Evolutionary conservation across 495 filamentous ascomycete genomes (phyloP).

Genomic region (Lepidopterella palustris): DNA sequence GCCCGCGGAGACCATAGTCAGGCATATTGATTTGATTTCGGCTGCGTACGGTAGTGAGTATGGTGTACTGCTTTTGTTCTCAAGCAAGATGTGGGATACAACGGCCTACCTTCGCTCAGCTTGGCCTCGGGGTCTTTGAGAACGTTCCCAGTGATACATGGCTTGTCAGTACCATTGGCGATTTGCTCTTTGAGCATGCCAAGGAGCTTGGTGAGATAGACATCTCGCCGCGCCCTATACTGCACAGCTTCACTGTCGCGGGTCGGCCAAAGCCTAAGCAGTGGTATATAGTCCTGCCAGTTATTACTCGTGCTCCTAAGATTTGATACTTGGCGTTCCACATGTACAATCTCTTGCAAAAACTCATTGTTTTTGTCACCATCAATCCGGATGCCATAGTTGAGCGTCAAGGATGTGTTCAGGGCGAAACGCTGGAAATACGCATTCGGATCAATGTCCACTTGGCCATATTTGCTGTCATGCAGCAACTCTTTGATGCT

Average conservation of each 20-base stretch:
- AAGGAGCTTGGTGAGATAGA: slow-evolving; percentile 54
- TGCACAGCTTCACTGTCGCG: slow-evolving; percentile 47
- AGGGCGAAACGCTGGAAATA: slow-evolving; percentile 65
- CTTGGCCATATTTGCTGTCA: slow-evolving; percentile 47
- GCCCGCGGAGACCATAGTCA: slow-evolving; percentile 69
- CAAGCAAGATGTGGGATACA: not conserved
- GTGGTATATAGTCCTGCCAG: slow-evolving; percentile 63
- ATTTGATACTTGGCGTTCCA: slow-evolving; percentile 58
- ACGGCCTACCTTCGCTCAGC: slow-evolving; percentile 41
- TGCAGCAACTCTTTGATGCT: slow-evolving; percentile 59
- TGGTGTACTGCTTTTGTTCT: not conserved
- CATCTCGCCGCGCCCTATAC: slow-evolving; percentile 49
- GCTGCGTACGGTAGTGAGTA: slow-evolving; percentile 34
- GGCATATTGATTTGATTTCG: slow-evolving; percentile 65
- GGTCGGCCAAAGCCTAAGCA: slow-evolving; percentile 52
- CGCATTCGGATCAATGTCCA: slow-evolving; percentile 54
- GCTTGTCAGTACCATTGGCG: slow-evolving; percentile 55
- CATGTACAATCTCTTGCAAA: slow-evolving; percentile 54
- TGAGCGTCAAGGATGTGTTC: slow-evolving; percentile 58
- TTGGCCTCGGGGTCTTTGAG: slow-evolving; percentile 52
- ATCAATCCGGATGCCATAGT: slow-evolving; percentile 58
- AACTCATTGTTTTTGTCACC: slow-evolving; percentile 52
- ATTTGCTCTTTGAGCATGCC: slow-evolving; percentile 54
- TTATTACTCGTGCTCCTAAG: slow-evolving; percentile 62
- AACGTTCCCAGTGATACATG: slow-evolving; percentile 63